Percentiles rank a stretch among this genome's conserved stretches.
Conservation (phyloP, 805 yeast genomes). For the Candida piceae region DNA sequence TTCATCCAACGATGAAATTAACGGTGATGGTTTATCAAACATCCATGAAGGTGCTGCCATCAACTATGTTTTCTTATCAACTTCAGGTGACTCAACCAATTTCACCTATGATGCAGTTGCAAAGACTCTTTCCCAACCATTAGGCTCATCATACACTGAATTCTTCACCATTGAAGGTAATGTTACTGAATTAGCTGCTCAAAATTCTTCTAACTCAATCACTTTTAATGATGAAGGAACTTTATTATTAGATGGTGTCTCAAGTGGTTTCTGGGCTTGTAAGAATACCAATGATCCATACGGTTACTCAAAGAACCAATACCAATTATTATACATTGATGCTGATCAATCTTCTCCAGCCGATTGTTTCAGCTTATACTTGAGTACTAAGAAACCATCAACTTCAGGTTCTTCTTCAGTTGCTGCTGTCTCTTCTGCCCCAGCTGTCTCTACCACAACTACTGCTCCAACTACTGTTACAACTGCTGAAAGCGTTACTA, state of each 20-base stretch:
- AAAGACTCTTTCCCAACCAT: too few species aligned
- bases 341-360: constrained; percentile 9
- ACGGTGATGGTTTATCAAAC: constrained; percentile 27
- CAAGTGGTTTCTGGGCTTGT: constrained; percentile 33
- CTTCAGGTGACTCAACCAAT: too few species aligned
- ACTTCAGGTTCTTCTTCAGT: constrained; percentile 4
- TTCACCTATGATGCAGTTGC: too few species aligned
- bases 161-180: constrained; percentile 15
- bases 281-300: constrained; percentile 40
- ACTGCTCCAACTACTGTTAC: constrained; percentile 2
- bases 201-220: constrained; percentile 1
- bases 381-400: constrained; percentile 5
- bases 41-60: constrained; percentile 44
- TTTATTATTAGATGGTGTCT: constrained; percentile 26
- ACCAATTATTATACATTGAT: constrained; percentile 24
- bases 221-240: constrained; percentile 12
- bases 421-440: constrained; percentile 2
- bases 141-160: too few species aligned
- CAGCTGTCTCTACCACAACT: constrained; percentile 4
- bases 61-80: constrained; percentile 34
- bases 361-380: constrained; percentile 8
- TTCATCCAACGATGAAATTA: constrained; percentile 22
- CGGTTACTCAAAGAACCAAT: constrained; percentile 27
- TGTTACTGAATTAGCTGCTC: constrained; percentile 4
- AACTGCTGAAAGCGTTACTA: background rate